Base-by-base conservation (phyloP, 805 yeast species). In the Candida insectalens region DNA sequence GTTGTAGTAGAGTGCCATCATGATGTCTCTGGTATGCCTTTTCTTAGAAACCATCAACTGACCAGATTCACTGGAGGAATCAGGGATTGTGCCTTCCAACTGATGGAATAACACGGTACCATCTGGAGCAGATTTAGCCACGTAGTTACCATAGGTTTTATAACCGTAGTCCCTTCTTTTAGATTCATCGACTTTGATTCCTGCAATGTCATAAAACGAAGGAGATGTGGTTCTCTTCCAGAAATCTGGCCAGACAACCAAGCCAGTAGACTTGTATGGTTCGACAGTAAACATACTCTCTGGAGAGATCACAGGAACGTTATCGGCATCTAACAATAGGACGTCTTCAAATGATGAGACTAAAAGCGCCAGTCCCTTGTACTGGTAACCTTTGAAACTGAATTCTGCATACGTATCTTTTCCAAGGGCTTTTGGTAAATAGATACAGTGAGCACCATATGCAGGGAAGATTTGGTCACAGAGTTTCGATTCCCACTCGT, bases 221-320 rank as follows among this genome's bases (percentile, higher is more conserved):
- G 83, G 83, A 3, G 76, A 62, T 0, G 83, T 74, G 3, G 79
- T 69, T 37, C 84, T 62, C 46, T 68, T 63, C 83, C 84, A 77
- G 39, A 71, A 71, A 51, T 76, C 83, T 1, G 84, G 84, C 85
- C 84, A 78, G 4, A 72, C 60, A 19, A 78, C 61, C 46, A 78
- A 52, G 2, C 84, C 83, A 13, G 59, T 51, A 6, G 62, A 51
- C n/a, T 40, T 34, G 48, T 65, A 77, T 5, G 77, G 70, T 28
- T 65, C 62, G n/a, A 44, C 38, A 2, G 40, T 29, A 22, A 57
- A 54, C 27, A 55, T 35, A 1, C 22, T 10, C 16, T 57, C 58
- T 4, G 63, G 59, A 35, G 53, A 51, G 30, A 46, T 45, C 20
- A 65, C 50, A 2, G 69, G 63, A 27, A 65, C 46, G 36, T 62